Evolutionary conservation across 2,329 filamentous ascomycete genomes (phyloP).

Genomic region (Myriosclerotinia scirpicola): DNA sequence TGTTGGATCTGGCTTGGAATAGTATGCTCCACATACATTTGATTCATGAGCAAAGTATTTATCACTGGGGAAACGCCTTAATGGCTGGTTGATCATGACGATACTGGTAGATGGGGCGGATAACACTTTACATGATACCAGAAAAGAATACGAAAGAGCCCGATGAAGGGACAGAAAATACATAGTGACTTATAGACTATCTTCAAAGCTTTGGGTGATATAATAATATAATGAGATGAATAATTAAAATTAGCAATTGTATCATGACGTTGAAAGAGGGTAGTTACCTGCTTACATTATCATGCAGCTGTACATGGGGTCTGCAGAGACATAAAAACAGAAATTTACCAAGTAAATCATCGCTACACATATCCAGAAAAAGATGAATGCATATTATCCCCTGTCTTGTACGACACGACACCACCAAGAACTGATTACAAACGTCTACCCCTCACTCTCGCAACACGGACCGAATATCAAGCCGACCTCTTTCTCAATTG

Average conservation of each 20-base stretch:
- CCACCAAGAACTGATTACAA: neutral
- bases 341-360: neutral
- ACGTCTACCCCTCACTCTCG: slow-evolving; percentile 4
- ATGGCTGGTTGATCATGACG: neutral
- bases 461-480: neutral
- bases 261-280: neutral
- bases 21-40: slow-evolving; percentile 56
- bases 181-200: neutral
- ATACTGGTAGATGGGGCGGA: neutral
- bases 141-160: neutral
- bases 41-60: slow-evolving; percentile 37
- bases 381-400: neutral
- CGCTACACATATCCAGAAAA: neutral
- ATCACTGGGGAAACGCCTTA: slow-evolving; percentile 16
- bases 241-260: neutral
- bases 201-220: neutral
- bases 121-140: neutral
- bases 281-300: neutral
- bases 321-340: neutral
- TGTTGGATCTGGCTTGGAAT: slow-evolving; percentile 36
- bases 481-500: neutral
- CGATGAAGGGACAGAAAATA: neutral
- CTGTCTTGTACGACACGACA: neutral
- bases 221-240: neutral
- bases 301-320: neutral